phyloP scores from a whole-genome alignment of 768 basidiomycete genomes.

The Mycena filopes region DNA sequence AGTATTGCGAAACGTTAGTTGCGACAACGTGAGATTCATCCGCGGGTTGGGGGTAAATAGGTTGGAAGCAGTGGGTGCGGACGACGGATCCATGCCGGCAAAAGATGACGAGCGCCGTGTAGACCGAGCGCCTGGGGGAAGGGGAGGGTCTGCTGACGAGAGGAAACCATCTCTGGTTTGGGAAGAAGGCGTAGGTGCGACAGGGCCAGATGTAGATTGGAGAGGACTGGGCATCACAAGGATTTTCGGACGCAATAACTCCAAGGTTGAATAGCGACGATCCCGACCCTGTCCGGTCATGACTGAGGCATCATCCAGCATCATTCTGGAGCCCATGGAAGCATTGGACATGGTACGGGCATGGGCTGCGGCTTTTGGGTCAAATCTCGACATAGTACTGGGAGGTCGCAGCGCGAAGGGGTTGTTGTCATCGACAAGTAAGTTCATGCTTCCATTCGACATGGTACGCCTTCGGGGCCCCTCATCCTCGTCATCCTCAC shows the following conservation, averaged over 20 bases:
- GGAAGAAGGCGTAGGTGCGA: slow-evolving; percentile 45
- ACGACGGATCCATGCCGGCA: slow-evolving; percentile 44
- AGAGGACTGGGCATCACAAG: slow-evolving; percentile 94
- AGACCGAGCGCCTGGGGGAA: slow-evolving; percentile 79
- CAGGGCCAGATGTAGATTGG: slow-evolving; percentile 56
- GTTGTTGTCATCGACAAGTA: slow-evolving; percentile 67
- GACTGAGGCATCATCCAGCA: slow-evolving; percentile 60
- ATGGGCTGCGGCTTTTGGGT: slow-evolving; percentile 76
- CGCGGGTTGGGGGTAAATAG: slow-evolving; percentile 85
- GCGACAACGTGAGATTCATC: slow-evolving; percentile 76
- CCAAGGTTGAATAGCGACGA: slow-evolving; percentile 76
- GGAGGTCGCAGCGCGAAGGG: slow-evolving; percentile 78
- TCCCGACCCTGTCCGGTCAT: slow-evolving; percentile 57
- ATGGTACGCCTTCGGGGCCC: slow-evolving; percentile 46
- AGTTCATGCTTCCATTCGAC: slow-evolving; percentile 59
- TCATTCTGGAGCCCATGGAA: slow-evolving; percentile 72
- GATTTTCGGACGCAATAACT: slow-evolving; percentile 89
- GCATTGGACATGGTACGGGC: slow-evolving; percentile 71
- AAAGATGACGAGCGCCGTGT: slow-evolving; percentile 57
- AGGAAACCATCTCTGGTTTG: slow-evolving; percentile 68
- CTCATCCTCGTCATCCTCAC: slow-evolving; percentile 49
- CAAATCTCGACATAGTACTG: slow-evolving; percentile 76
- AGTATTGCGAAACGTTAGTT: slow-evolving; percentile 87
- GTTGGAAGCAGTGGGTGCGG: slow-evolving; percentile 62
- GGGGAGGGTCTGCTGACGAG: slow-evolving; percentile 74